Conservation (phyloP, 192 early-diverging fungal species). For the Podila verticillata region DNA sequence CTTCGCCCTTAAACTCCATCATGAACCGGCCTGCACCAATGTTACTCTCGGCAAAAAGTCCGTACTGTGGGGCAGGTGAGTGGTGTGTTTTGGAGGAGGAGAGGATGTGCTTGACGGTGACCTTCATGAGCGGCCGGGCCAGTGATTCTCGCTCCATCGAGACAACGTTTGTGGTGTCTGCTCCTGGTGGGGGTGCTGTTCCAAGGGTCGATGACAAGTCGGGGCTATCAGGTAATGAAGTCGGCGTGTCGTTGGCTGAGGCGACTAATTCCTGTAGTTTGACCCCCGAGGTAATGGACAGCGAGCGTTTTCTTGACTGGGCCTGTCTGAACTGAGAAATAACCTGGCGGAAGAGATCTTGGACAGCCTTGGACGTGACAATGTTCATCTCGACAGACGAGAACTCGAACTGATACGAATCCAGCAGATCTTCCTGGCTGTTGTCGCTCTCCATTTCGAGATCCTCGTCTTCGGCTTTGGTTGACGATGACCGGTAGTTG, state of each 20-base stretch:
- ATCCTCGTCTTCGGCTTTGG: slow-evolving; percentile 42
- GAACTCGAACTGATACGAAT: slow-evolving; percentile 48
- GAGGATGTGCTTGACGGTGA: slow-evolving; percentile 49
- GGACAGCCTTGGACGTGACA: slow-evolving; percentile 51
- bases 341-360: slow-evolving; percentile 49
- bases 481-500: slow-evolving; percentile 8
- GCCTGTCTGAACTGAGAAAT: slow-evolving; percentile 51
- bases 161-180: slow-evolving; percentile 36
- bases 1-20: slow-evolving; percentile 82
- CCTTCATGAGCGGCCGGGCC: slow-evolving; percentile 53
- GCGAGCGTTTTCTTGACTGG: slow-evolving; percentile 52
- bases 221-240: slow-evolving; percentile 15
- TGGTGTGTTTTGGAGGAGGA: slow-evolving; percentile 24
- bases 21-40: slow-evolving; percentile 68
- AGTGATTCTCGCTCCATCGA: slow-evolving; percentile 55
- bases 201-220: slow-evolving; percentile 7
- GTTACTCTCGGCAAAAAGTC: slow-evolving; percentile 68
- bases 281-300: slow-evolving; percentile 46
- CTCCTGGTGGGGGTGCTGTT: slow-evolving; percentile 25
- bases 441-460: slow-evolving; percentile 39
- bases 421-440: slow-evolving; percentile 29
- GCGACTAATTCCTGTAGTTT: slow-evolving; percentile 39
- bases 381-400: slow-evolving; percentile 51
- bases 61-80: slow-evolving; percentile 55
- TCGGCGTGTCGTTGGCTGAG: slow-evolving; percentile 10